Percentiles rank a stretch among this genome's conserved stretches.
phyloP scores from a whole-genome alignment of 768 basidiomycete genomes.

The Amanita molliuscula region DNA sequence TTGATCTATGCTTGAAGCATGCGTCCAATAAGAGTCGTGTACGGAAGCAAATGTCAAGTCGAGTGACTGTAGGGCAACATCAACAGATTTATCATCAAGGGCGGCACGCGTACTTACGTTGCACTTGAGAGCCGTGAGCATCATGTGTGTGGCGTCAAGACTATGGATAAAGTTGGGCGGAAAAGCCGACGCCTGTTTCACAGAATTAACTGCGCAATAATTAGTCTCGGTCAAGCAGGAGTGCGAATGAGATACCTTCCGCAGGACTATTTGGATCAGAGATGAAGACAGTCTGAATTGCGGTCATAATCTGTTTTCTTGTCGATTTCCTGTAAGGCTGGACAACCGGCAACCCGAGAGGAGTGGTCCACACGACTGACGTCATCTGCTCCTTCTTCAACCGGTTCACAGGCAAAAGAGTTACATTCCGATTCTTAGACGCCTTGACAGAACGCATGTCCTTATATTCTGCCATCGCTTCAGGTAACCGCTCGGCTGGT shows the following conservation, averaged over 20 bases:
- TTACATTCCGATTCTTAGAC: background rate
- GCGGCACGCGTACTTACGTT: constrained; percentile 34
- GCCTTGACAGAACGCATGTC: background rate
- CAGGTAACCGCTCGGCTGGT: constrained; percentile 53
- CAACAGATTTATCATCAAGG: background rate
- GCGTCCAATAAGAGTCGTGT: constrained; percentile 99
- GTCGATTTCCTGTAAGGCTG: constrained; percentile 88
- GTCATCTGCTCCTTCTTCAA: constrained; percentile 89
- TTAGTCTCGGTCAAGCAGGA: constrained; percentile 2
- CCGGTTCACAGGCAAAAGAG: constrained; percentile 14
- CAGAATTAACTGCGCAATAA: constrained; percentile 47
- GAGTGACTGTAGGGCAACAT: constrained; percentile 37
- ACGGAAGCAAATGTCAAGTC: constrained; percentile 86
- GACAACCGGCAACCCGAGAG: constrained; percentile 89
- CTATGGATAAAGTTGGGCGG: constrained; percentile 98
- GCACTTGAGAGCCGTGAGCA: constrained; percentile 90
- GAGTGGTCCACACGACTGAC: constrained; percentile 92
- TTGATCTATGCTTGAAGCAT: constrained; percentile 73
- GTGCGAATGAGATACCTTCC: constrained; percentile 35
- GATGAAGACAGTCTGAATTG: constrained; percentile 81
- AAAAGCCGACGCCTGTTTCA: constrained; percentile 93
- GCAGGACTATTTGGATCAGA: constrained; percentile 72
- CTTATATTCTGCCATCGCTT: constrained; percentile 7
- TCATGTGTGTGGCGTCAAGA: constrained; percentile 97
- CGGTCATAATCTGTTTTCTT: constrained; percentile 76